Conservation (phyloP, 2,329 filamentous ascomycete genomes). For the Colletotrichum sp. region DNA sequence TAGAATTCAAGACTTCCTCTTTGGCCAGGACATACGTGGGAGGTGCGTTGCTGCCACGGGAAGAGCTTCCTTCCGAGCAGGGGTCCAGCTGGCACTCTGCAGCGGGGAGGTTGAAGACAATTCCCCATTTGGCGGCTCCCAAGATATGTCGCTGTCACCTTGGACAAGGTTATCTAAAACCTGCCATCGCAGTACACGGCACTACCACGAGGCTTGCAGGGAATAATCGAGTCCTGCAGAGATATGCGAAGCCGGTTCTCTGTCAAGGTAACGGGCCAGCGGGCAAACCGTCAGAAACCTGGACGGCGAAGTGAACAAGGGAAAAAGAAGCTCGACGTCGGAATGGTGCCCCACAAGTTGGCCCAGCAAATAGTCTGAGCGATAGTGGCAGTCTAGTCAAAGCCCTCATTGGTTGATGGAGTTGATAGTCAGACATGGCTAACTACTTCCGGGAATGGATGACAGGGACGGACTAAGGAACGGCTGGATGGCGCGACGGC, state of each 20-base stretch:
- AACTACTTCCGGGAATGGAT: neutral
- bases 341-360: neutral
- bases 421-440: neutral
- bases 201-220: neutral
- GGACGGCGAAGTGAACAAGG: neutral
- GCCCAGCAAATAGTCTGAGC: conserved; percentile 5
- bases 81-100: neutral
- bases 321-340: neutral
- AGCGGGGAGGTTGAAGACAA: neutral
- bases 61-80: neutral
- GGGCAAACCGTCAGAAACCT: neutral
- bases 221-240: neutral
- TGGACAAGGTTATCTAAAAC: neutral
- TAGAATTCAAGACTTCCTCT: neutral
- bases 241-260: neutral
- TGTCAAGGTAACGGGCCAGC: neutral
- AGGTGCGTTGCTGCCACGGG: neutral
- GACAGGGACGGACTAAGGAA: neutral
- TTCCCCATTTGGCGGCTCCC: neutral
- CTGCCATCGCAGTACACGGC: neutral
- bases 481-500: neutral
- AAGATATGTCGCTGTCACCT: neutral
- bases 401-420: neutral
- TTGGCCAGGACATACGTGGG: neutral
- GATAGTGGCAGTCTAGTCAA: neutral